Evolutionary conservation across 2,329 filamentous ascomycete species (phyloP), one percentile per base, ranked within the genome.

Genomic region (Chalara sp.): DNA sequence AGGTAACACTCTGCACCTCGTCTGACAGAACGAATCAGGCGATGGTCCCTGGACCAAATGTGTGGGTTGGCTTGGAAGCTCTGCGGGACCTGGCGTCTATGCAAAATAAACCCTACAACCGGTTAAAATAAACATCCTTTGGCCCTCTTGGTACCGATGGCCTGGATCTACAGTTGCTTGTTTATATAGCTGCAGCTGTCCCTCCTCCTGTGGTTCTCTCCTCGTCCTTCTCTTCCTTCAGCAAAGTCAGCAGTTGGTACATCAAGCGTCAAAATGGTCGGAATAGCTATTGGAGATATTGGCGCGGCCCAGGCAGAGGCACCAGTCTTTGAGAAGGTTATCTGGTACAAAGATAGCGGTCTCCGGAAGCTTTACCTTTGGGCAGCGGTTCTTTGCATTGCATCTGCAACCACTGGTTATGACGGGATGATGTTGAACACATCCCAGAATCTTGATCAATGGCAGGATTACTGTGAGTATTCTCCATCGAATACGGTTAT

Each of bases 391-490:
- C 70, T 84, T 51, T 77, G 79, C 64, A 68, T 83, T 51, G 79
- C 77, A 10, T 82, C 79, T 32, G 79, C 79, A 42, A 82, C 79
- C 32, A 82, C 78, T 6, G 79, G 79, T 48, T 83, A 81, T 61
- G 80, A 84, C 66, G 78, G 79, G 70, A 61, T 78, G 73, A 68
- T 80, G 53, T 69, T 80, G 62, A 81, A 81, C 65, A 79, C 76
- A 7, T 78, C 76, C 3, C 77, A 81, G 68, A 74, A 79, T 64
- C 77, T 81, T 60, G 68, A 76, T 53, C 65, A 65, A 13, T 81
- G 77, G 76, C 71, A 75, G 56, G 56, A 61, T 3, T 78, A 72
- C 66, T 81, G 8, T 37, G 35, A 21, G 21, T 21, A 21, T 21
- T 21, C 21, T 3, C 21, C 21, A 21, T 21, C 21, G 21, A 21